Evolutionary conservation across 805 yeast species (phyloP), one percentile per base, ranked within the genome.

Genomic region (Zygoascus flipseniorum): DNA sequence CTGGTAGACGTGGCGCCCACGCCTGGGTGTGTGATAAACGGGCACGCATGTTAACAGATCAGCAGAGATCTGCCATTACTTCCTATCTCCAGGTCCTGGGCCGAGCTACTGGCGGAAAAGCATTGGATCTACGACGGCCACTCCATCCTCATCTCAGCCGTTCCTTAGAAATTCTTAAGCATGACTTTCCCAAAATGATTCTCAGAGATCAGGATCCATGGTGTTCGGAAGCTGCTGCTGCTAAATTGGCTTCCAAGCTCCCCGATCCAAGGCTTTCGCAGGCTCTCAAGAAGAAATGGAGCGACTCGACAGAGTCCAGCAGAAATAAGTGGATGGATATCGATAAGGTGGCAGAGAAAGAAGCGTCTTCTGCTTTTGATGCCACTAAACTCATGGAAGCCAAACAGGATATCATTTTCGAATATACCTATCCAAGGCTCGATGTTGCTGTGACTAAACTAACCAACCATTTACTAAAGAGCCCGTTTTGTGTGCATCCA

Each of bases 1-100:
- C 97, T 0, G 99, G 99, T 47, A 85, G 99, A 75, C 86, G 99
- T 78, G 99, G 99, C 69, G 96, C 95, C 14, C 99, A 93, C 75
- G 95, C 98, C 64, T 93, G 99, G 99, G 77, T 93, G 23, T 86
- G 96, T 69, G 99, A 93, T 66, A 70, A 77, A 52, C 73, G 90
- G 48, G 97, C 97, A 0, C 73, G 97, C 53, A 62, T 67, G 1
- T 69, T 93, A 56, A 85, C 80, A 57, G 98, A 93, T 66, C 62
- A 73, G 5, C 79, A 81, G 56, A 79, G 99, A 62, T 76, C 85
- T 61, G 81, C 95, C 2, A 78, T 93, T 11, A 83, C 90, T 32
- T 90, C 87, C 59, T 93, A 93, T 66, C 68, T 93, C 66, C 92
- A 88, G 60, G 83, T 90, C 0, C 72, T 87, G 52, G 60, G 62